A percentile compares a stretch with the other conserved stretches of the same genome.
Conservation (phyloP, 257 asterid genomes). For the Solanum chilense region DNA sequence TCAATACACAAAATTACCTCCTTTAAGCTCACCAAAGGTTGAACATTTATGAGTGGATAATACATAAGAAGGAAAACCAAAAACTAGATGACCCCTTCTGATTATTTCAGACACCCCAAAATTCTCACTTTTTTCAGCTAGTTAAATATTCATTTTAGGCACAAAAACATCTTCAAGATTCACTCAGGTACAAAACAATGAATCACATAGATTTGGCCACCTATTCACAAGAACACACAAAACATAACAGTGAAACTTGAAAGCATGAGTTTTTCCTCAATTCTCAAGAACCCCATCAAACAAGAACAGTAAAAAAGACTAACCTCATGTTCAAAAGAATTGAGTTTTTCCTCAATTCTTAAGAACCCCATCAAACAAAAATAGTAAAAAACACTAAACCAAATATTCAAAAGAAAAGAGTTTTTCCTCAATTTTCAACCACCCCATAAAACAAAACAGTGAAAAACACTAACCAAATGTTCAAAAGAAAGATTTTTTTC, state of each 20-base stretch:
- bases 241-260: background rate
- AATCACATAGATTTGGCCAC: background rate
- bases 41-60: conserved; percentile 23
- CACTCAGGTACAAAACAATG: background rate
- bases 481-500: background rate
- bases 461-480: background rate
- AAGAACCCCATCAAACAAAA: background rate
- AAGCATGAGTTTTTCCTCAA: background rate
- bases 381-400: background rate
- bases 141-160: conserved; percentile 15
- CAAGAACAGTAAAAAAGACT: background rate
- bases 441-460: background rate
- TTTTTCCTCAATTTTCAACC: background rate
- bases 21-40: background rate
- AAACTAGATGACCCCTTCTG: conserved; percentile 48
- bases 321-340: background rate
- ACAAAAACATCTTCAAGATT: background rate
- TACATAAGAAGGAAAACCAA: conserved; percentile 32
- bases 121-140: background rate
- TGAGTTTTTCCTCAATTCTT: background rate
- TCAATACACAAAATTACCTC: background rate
- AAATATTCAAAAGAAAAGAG: background rate
- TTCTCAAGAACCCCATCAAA: background rate
- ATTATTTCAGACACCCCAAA: background rate
- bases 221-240: background rate